Percentiles rank a stretch among this genome's conserved stretches.
Evolutionary conservation across 495 filamentous ascomycete species (phyloP).

Genomic region (Extremus antarcticus): DNA sequence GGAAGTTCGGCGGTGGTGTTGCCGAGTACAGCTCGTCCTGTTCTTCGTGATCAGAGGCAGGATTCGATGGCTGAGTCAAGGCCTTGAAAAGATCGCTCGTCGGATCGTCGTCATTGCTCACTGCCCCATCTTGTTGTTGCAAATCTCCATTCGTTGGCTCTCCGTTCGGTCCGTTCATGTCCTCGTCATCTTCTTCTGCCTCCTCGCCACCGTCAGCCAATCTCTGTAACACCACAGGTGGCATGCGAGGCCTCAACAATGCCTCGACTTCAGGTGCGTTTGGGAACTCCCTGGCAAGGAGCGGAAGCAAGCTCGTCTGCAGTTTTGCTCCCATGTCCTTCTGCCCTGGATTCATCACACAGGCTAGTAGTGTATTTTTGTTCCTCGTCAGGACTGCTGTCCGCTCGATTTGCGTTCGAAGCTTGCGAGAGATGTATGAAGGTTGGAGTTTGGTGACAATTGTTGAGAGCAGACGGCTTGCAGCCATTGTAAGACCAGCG

Average conservation of each 20-base stretch:
- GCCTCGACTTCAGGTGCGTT: conserved; percentile 56
- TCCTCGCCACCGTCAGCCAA: conserved; percentile 11
- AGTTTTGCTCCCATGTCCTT: conserved; percentile 44
- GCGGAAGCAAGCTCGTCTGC: conserved; percentile 63
- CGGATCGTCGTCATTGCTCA: neutral
- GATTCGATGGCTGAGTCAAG: neutral
- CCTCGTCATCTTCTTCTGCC: too few species aligned
- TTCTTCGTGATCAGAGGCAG: neutral
- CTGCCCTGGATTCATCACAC: conserved; percentile 62
- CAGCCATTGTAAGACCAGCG: conserved; percentile 35
- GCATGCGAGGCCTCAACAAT: conserved; percentile 58
- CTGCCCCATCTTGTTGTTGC: neutral
- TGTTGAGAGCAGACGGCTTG: conserved; percentile 48
- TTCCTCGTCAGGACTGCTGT: conserved; percentile 59
- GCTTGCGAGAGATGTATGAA: conserved; percentile 46
- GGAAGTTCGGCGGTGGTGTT: neutral
- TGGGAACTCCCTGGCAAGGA: conserved; percentile 52
- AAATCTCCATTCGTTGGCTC: neutral
- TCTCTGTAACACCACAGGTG: conserved; percentile 21
- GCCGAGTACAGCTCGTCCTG: conserved; percentile 4
- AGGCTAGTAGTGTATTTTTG: conserved; percentile 62
- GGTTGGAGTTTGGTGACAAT: conserved; percentile 51
- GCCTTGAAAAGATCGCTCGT: neutral
- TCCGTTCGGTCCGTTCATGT: conserved; percentile 16
- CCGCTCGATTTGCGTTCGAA: conserved; percentile 63